Conservation (phyloP, 306 rosid genomes). For the Corylus avellana region DNA sequence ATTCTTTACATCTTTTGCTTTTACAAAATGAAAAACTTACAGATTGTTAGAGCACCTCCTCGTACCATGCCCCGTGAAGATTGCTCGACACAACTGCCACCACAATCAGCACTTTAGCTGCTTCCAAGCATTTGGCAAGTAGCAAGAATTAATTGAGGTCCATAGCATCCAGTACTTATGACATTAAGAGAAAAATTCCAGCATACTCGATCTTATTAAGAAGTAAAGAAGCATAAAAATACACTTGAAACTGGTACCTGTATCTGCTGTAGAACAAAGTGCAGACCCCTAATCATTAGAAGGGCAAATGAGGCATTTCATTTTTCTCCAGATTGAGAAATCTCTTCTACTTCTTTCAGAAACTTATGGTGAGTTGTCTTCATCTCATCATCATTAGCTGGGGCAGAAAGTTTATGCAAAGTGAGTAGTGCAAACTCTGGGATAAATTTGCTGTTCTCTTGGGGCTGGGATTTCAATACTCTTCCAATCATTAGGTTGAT, state of each 20-base stretch:
- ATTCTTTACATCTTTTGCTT: background rate
- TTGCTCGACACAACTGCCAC: slow-evolving; percentile 32
- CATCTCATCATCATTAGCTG: slow-evolving; percentile 46
- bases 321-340: slow-evolving; percentile 31
- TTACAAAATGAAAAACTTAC: background rate
- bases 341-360: slow-evolving; percentile 40
- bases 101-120: slow-evolving; percentile 32
- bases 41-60: slow-evolving; percentile 21
- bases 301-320: slow-evolving; percentile 34
- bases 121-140: background rate
- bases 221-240: background rate
- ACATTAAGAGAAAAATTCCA: background rate
- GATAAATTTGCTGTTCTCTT: background rate
- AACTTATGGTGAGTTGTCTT: slow-evolving; percentile 33
- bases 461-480: too few relatives aligned
- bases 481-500: background rate
- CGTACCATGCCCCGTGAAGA: slow-evolving; percentile 42
- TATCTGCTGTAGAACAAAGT: slow-evolving; percentile 53
- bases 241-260: slow-evolving; percentile 28
- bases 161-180: background rate
- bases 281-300: slow-evolving; percentile 47
- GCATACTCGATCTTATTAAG: background rate
- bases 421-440: slow-evolving; percentile 50
- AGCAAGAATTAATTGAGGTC: background rate
- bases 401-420: slow-evolving; percentile 51